Evolutionary conservation across 768 basidiomycete genomes (phyloP), one percentile per base, ranked within the genome.

Genomic region (Plicaturopsis crispa): DNA sequence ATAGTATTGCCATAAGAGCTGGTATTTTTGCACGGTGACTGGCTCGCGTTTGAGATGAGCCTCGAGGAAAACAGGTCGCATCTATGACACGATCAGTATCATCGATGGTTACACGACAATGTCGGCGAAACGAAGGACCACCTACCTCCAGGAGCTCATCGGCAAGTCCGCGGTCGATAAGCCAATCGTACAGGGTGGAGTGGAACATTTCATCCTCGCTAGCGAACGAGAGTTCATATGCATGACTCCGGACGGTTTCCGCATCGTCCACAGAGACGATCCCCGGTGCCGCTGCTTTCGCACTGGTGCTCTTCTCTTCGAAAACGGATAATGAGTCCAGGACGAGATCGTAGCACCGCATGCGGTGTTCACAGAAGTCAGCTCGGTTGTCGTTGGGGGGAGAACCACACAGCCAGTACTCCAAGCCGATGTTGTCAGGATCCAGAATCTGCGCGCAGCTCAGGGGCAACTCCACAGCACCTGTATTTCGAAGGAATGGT

Each of bases 1-100:
- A 53, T 96, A 94, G 62, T 89, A 97, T 51, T 97, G 89, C 96
- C 96, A 98, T 2, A 98, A 66, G 2, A 99, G 63, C 50, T 98
- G 88, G 51, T 73, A 80, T 54, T 92, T 91, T 47, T 84, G 73
- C 12, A 85, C 78, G 1, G 82, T 83, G 1, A 72, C 62, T 14
- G 91, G 91, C 40, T 89, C 85, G 37, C 86, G 75, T 46, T 74
- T 72, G 20, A 98, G 76, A 61, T 93, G 89, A 4, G 80, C 77
- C 57, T 96, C 94, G 34, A 98, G 75, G 61, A 84, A 96, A 13
- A 77, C 69, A 0, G 92, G 89, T 30, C 85, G 78, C 68, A 90
- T 81, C 87, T 91, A 51, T 35, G 32, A 41, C 16, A 35, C 26
- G 26, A 36, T 36, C n/a, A 10, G 18, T 40, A 17, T 36, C 36